These are phyloP conservation scores for Aspergillus persii DNA, from an alignment of 2,329 filamentous ascomycete genomes.

Conservation along the genomic window DNA sequence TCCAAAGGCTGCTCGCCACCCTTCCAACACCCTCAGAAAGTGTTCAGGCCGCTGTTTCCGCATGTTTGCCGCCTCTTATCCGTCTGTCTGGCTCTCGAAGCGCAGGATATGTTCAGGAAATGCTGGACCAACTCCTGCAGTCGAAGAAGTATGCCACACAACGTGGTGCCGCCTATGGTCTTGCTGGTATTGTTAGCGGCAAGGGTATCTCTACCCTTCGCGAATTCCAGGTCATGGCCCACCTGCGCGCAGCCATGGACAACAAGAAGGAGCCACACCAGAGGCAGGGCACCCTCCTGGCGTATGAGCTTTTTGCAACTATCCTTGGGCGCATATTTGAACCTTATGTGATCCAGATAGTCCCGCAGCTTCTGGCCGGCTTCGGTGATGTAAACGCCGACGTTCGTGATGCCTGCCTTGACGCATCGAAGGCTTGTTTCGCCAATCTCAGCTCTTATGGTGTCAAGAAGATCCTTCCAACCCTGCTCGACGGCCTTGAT, in stretches of 20 bases:
- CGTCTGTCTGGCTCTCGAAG: slow-evolving; percentile 75
- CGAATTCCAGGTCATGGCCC: slow-evolving; percentile 82
- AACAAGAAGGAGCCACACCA: slow-evolving; percentile 92
- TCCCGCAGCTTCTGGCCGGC: slow-evolving; percentile 81
- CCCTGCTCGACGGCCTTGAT: slow-evolving; percentile 84
- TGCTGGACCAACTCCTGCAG: slow-evolving; percentile 77
- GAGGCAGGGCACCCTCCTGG: slow-evolving; percentile 82
- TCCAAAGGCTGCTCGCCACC: slow-evolving; percentile 80
- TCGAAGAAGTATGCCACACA: slow-evolving; percentile 91
- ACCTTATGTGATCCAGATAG: slow-evolving; percentile 93
- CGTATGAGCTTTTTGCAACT: slow-evolving; percentile 84
- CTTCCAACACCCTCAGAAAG: slow-evolving; percentile 93
- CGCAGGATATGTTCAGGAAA: slow-evolving; percentile 73
- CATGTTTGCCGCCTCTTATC: slow-evolving; percentile 89
- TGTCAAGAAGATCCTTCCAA: slow-evolving; percentile 91
- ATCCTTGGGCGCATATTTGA: slow-evolving; percentile 88
- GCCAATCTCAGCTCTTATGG: slow-evolving; percentile 90
- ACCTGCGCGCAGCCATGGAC: slow-evolving; percentile 77
- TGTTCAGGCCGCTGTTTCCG: slow-evolving; percentile 93
- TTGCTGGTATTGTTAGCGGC: slow-evolving; percentile 87
- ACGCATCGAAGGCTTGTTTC: slow-evolving; percentile 92
- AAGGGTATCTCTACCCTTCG: slow-evolving; percentile 77
- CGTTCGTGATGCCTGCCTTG: slow-evolving; percentile 88
- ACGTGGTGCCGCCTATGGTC: slow-evolving; percentile 89
- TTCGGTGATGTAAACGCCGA: slow-evolving; percentile 88